Base-by-base conservation (phyloP, 2,329 filamentous ascomycete species). In the Mollisiaceae sp. region DNA sequence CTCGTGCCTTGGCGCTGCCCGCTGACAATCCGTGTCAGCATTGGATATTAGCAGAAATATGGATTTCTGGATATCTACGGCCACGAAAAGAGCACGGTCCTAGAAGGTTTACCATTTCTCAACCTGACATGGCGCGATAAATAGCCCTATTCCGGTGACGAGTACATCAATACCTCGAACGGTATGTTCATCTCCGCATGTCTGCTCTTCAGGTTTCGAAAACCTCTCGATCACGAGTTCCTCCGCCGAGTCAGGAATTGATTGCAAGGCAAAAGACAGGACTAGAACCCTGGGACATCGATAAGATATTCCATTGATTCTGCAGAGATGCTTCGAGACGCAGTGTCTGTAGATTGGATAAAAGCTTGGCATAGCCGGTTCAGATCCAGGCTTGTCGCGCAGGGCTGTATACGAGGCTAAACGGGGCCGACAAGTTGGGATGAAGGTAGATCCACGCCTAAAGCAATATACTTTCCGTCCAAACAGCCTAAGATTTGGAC, bases 391-490 rank as follows among this genome's bases (percentile, higher is more conserved):
- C 18, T 22, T 22, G 20, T 50, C 45, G 45, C 45, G 24, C 45
- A 50, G 22, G 45, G 45, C 45, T 50, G 45, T 50, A 50, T 50
- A 50, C 18, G 45, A 50, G 45, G 45, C 45, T 50, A 50, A 50
- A 50, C n/a, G 22, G 22, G 18, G 20, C 20, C 24, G 45, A 50
- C 45, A 24, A 20, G 45, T n/a, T 50, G 45, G n/a, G n/a, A 50
- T 24, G 45, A 11, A 4, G 45, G 22, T n/a, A 24, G 22, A 18
- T 15, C 45, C n/a, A 50, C 18, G 45, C 6, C 45, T 50, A 43
- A 43, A 43, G 41, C 45, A 50, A 50, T 50, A 24, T 50, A 50
- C n/a, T 22, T 50, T 22, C 11, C n/a, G 18, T 11, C 18, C 18
- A 50, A 50, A 50, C 45, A 50, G 45, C 45, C 45, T 50, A 50